Conservation (phyloP, 2,329 filamentous ascomycete species). For the Colletotrichum somersetense region DNA sequence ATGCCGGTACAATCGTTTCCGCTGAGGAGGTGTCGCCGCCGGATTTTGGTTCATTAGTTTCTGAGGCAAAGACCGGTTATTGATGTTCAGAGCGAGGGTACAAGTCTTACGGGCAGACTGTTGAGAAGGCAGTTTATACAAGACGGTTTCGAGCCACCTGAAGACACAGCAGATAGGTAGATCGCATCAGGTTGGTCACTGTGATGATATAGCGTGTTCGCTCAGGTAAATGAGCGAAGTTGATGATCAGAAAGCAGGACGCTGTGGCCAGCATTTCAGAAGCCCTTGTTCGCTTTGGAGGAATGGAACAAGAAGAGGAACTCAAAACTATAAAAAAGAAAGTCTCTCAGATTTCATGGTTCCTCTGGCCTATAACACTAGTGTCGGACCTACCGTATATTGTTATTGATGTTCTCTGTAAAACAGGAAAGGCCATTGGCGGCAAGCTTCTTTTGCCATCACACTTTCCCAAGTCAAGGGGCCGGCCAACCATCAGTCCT, state of each 20-base stretch:
- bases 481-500: background rate
- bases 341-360: background rate
- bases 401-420: background rate
- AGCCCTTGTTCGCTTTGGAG: background rate
- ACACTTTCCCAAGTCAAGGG: background rate
- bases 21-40: background rate
- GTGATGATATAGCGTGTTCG: no score
- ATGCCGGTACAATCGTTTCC: slow-evolving; percentile 58
- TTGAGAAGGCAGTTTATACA: background rate
- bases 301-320: background rate
- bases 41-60: background rate
- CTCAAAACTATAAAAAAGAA: background rate
- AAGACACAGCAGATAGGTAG: background rate
- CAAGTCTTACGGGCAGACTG: background rate
- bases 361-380: background rate
- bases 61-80: background rate
- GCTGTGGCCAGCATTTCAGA: background rate
- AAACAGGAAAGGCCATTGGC: background rate
- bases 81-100: background rate
- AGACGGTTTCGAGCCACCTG: background rate
- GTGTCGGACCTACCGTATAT: background rate
- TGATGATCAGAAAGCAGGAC: slow-evolving; percentile 23
- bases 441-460: background rate
- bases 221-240: slow-evolving; percentile 17
- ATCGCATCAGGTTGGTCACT: background rate